Evolutionary conservation across 1,139 yeast species (phyloP), one percentile per base, ranked within the genome.

Genomic region (Diutina mesorugosa): DNA sequence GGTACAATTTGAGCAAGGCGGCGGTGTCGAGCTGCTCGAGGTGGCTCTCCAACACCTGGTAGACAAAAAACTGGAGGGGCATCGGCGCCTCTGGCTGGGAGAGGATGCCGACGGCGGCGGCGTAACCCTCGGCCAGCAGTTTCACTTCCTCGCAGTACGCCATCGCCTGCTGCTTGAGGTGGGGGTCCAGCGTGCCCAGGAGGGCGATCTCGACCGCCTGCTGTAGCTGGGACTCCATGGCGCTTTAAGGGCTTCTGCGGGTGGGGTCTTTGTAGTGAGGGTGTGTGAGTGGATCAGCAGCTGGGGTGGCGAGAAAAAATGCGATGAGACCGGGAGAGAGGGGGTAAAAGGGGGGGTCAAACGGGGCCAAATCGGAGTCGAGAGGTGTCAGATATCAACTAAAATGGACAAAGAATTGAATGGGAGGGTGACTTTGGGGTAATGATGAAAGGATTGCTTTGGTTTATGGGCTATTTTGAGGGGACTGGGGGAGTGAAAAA

Each of bases 151-250:
- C 82, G 65, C 93, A 81, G 67, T 84, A 91, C 53, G 84, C 85
- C 61, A 88, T 77, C 38, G 99, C 99, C 75, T 91, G 97, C 62
- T 80, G 83, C 65, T 87, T 87, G 58, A 91, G 73, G 54, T 69
- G 72, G 30, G 78, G 73, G 68, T 89, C 95, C 28, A 87, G 80
- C n/a, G 85, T 76, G 55, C 89, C 88, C 66, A 85, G 84, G 61
- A 90, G 81, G 47, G 97, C 98, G 61, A 91, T 85, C 63, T 84
- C 86, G 57, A 93, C 96, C 55, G 97, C 99, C 74, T 90, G 96
- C 70, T 83, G 91, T 67, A 93, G 87, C 75, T 90, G 96, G 64
- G 82, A 81, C 64, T 88, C 90, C 95, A 89, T 88, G 29, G 45
- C 41, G 41, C 41, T 2, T 2, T 8, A 10, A 35, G n/a, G 14